Evolutionary conservation across 208 protist genomes (phyloP).

Genomic region (Leishmania amazonensis): DNA sequence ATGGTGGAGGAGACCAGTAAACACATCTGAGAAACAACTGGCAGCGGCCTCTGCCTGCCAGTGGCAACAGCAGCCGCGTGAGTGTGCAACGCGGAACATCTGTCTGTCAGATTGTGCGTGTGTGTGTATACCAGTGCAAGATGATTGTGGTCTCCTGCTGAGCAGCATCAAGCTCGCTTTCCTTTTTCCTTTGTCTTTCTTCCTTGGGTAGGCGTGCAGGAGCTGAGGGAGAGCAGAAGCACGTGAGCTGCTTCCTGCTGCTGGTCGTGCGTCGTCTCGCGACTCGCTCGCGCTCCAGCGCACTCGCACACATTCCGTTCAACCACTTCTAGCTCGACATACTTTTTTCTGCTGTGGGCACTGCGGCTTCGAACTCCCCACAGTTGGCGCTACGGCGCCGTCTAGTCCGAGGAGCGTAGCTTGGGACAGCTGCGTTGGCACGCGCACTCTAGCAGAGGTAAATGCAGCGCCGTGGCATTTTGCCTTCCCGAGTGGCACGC

Average conservation of each 20-base stretch:
- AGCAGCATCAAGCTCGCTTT: neutral
- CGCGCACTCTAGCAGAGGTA: neutral
- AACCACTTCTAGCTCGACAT: neutral
- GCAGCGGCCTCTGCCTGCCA: too few relatives aligned
- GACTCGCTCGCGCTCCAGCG: neutral
- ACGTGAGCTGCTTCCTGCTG: neutral
- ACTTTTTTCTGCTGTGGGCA: neutral
- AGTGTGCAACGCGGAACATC: too few relatives aligned
- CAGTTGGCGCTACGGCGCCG: neutral
- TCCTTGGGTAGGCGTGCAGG: neutral
- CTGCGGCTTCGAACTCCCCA: neutral
- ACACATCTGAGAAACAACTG: too few relatives aligned
- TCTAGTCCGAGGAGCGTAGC: neutral
- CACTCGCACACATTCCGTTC: neutral
- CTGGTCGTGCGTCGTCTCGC: neutral
- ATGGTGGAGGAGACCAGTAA: neutral
- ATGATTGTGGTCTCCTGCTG: too few relatives aligned
- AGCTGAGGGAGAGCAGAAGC: neutral
- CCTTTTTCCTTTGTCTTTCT: neutral
- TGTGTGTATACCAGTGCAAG: too few relatives aligned
- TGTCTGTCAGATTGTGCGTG: too few relatives aligned
- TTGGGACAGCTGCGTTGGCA: neutral
- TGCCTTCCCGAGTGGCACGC: neutral
- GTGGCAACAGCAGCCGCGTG: too few relatives aligned
- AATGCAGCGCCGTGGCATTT: neutral